Evolutionary conservation across 2,329 filamentous ascomycete species (phyloP).

Genomic region (Ceratocystis albifundus): DNA sequence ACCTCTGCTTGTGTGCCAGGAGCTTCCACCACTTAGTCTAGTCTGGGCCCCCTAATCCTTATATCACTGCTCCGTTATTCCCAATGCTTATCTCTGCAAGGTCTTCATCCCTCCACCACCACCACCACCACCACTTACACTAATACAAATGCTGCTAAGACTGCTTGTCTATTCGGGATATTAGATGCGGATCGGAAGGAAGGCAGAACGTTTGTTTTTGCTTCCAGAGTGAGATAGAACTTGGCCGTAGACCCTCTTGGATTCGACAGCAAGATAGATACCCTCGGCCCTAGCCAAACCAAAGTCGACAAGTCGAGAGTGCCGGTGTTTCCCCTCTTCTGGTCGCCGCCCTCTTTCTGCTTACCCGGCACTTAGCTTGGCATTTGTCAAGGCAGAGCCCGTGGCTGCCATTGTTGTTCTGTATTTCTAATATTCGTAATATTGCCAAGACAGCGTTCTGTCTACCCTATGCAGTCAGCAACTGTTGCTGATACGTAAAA

Average conservation of each 20-base stretch:
- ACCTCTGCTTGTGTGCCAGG: neutral
- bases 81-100: slow-evolving; percentile 2
- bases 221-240: slow-evolving; percentile 5
- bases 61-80: neutral
- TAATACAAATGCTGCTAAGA: neutral
- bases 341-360: neutral
- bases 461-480: neutral
- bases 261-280: neutral
- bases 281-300: neutral
- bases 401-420: neutral
- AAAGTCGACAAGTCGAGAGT: neutral
- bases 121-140: neutral
- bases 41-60: neutral
- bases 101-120: neutral
- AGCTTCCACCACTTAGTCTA: neutral
- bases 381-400: neutral
- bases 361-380: neutral
- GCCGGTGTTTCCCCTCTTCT: slow-evolving; percentile 5
- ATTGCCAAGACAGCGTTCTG: neutral
- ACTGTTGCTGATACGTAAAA: no score
- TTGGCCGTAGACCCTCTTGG: neutral
- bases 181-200: neutral
- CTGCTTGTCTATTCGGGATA: neutral
- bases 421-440: neutral
- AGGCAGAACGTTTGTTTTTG: neutral